A percentile compares a stretch with the other conserved stretches of the same genome.
Evolutionary conservation across 495 filamentous ascomycete species (phyloP).

Genomic region (Neurospora sp.): DNA sequence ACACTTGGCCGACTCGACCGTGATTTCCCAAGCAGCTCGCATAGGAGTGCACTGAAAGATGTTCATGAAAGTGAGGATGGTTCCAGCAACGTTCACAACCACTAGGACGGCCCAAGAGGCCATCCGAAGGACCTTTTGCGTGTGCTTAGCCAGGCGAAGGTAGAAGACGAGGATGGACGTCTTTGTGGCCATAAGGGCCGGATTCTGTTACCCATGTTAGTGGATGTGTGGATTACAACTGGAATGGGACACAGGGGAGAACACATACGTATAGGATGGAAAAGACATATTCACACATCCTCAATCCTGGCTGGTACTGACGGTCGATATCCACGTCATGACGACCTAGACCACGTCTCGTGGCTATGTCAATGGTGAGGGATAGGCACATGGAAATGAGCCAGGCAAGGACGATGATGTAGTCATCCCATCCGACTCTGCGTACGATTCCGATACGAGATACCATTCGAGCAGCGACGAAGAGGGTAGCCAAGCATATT

Average conservation of each 20-base stretch:
- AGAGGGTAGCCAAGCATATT: constrained; percentile 53
- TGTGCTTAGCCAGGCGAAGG: constrained; percentile 63
- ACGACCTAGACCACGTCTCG: constrained; percentile 60
- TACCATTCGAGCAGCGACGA: constrained; percentile 61
- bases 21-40: constrained; percentile 45
- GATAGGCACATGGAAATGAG: constrained; percentile 68
- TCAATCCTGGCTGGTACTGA: constrained; percentile 37
- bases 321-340: constrained; percentile 54
- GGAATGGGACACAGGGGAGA: not conserved
- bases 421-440: constrained; percentile 64
- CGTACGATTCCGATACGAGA: constrained; percentile 65
- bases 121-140: constrained; percentile 56
- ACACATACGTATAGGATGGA: constrained; percentile 69
- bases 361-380: constrained; percentile 65
- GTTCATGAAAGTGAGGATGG: constrained; percentile 73
- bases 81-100: constrained; percentile 67
- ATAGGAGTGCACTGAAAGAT: constrained; percentile 83
- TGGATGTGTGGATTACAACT: not conserved
- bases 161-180: constrained; percentile 89
- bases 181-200: constrained; percentile 78
- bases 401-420: constrained; percentile 78
- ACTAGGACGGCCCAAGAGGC: constrained; percentile 58
- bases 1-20: constrained; percentile 39
- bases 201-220: constrained; percentile 50
- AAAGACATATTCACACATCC: constrained; percentile 67